Conservation (phyloP, 805 yeast species). For the Yamadazyma ubonensis region DNA sequence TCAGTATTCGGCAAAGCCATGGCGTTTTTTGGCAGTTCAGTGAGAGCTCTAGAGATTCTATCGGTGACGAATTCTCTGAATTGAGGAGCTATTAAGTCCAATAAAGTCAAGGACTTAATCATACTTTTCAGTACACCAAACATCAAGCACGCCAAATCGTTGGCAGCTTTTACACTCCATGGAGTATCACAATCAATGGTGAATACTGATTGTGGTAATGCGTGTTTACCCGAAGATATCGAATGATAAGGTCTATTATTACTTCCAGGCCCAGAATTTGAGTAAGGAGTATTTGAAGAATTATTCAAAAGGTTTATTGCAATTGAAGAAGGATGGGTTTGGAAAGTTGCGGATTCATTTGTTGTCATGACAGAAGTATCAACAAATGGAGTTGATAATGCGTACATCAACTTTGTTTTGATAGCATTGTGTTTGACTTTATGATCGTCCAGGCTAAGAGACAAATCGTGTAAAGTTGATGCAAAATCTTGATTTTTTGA, state of each 20-base stretch:
- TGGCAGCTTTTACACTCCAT: slow-evolving; percentile 79
- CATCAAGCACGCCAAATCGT: slow-evolving; percentile 84
- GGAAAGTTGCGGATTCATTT: slow-evolving; percentile 19
- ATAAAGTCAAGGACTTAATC: slow-evolving; percentile 58
- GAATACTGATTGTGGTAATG: slow-evolving; percentile 80
- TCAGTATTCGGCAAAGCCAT: slow-evolving; percentile 25
- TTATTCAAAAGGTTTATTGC: slow-evolving; percentile 28
- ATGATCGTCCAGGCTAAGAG: slow-evolving; percentile 40
- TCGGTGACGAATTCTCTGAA: slow-evolving; percentile 68
- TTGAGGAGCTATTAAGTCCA: slow-evolving; percentile 78
- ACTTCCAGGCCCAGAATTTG: neutral
- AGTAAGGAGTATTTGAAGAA: slow-evolving; percentile 3
- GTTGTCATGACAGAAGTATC: slow-evolving; percentile 39
- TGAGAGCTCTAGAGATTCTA: slow-evolving; percentile 26
- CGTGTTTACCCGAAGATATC: slow-evolving; percentile 64
- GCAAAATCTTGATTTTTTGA: slow-evolving; percentile 43
- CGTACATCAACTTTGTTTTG: slow-evolving; percentile 52
- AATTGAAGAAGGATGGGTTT: slow-evolving; percentile 30
- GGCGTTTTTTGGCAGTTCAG: slow-evolving; percentile 17
- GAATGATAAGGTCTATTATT: slow-evolving; percentile 54
- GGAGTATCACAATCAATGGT: slow-evolving; percentile 75
- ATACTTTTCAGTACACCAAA: slow-evolving; percentile 75
- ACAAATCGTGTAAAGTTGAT: slow-evolving; percentile 55
- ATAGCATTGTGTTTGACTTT: slow-evolving; percentile 40
- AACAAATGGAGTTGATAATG: slow-evolving; percentile 66